These are phyloP conservation scores for Scleroderma bovista DNA, from an alignment of 768 basidiomycete genomes.

Conservation along the genomic window DNA sequence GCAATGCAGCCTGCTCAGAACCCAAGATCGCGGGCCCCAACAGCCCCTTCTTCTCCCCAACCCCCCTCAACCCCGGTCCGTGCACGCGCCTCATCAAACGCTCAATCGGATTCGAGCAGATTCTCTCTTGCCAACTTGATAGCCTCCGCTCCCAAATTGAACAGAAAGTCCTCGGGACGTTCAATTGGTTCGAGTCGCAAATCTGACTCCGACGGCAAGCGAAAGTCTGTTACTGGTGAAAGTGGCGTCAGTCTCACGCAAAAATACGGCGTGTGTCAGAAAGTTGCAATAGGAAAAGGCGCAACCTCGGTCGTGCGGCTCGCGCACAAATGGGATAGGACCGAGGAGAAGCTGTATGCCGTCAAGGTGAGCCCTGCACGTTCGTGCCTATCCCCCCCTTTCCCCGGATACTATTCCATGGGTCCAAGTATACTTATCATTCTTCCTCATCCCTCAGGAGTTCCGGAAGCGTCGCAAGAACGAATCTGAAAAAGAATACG, in stretches of 20 bases:
- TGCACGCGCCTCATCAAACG: conserved; percentile 39
- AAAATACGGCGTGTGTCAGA: too few species aligned
- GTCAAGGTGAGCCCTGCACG: too few species aligned
- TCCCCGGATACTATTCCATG: conserved; percentile 2
- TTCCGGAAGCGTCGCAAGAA: conserved; percentile 98
- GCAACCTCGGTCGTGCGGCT: conserved; percentile 96
- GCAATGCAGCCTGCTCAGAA: too few species aligned
- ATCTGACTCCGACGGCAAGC: too few species aligned
- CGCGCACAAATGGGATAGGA: conserved; percentile 98
- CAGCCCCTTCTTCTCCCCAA: too few species aligned
- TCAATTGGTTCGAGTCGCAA: conserved; percentile 59
- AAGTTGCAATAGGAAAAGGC: conserved; percentile 94
- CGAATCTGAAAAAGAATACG: conserved; percentile 97
- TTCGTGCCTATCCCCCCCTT: neutral
- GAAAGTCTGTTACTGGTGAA: too few species aligned
- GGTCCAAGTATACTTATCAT: conserved; percentile 1
- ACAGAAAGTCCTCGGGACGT: conserved; percentile 64
- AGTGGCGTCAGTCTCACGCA: too few species aligned
- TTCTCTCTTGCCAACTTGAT: conserved; percentile 85
- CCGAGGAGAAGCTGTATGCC: conserved; percentile 95
- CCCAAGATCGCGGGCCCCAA: too few species aligned
- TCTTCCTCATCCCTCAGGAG: conserved; percentile 48
- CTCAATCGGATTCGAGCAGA: conserved; percentile 55
- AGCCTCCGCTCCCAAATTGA: conserved; percentile 65
- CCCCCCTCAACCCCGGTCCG: conserved; percentile 23